Base-by-base conservation (phyloP, 2,329 filamentous ascomycete genomes). In the Aspergillus cejpii region DNA sequence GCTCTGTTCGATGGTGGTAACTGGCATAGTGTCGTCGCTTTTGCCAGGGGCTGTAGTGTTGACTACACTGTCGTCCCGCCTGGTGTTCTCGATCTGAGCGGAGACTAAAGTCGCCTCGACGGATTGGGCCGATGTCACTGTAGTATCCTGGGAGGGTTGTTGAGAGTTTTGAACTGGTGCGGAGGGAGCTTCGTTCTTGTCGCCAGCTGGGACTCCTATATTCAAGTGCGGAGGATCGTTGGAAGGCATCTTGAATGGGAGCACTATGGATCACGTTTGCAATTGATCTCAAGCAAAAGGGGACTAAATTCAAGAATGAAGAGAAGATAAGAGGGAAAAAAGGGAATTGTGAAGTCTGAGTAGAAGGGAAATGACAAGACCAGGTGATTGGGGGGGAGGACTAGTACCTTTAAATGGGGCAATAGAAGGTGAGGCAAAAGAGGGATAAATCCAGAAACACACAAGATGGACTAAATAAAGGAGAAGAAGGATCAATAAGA, bases 201-300 rank as follows among this genome's bases (percentile, higher is more conserved):
- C 36, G 34, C 27, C 39, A 24, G 37, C 37, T 45, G 46, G 43
- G 31, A 46, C 49, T 42, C 49, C 39, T 28, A 46, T 33, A 43
- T 54, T 57, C 40, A 53, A 39, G 39, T 51, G 52, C 28, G 57
- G 44, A 37, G 54, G 44, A 20, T 58, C 54, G 47, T 37, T 59
- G 41, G 59, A 51, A 34, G 53, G 43, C 51, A 55, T 56, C 34
- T 38, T 39, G 12, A 12, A 31, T 7, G n/a, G 11, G 33, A n/a
- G 14, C 36, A n/a, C 33, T 23, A 33, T 44, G 23, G 23, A 8
- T 24, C 23, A 8, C 23, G 5, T 24, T 24, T 4, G 23, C 23
- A 24, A 24, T 24, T 24, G 23, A 8, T 24, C 8, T 24, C 15
- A 20, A 12, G 27, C 7, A 33, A 33, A 42, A 27, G 31, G 38